Evolutionary conservation across 73 alveolate species (phyloP).

Genomic region (Tetrahymena malaccensis): DNA sequence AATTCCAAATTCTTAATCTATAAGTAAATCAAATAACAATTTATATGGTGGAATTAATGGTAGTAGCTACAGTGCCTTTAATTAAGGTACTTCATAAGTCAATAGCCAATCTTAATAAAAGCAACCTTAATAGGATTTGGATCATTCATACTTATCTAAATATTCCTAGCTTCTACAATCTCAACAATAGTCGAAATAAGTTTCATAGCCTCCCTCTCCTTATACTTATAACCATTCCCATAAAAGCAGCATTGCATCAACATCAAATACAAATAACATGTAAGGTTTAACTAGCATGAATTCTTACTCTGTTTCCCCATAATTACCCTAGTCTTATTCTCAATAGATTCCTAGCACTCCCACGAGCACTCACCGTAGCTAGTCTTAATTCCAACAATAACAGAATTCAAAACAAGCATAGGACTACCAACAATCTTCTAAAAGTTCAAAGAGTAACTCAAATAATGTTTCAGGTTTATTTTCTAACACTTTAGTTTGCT

Average conservation of each 20-base stretch:
- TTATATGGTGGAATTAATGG: not conserved
- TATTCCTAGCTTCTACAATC: not conserved
- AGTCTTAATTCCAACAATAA: not conserved
- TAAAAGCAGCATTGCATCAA: not conserved
- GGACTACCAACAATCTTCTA: not conserved
- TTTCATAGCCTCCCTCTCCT: not conserved
- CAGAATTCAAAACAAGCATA: not conserved
- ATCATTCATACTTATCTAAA: not conserved
- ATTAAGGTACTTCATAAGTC: not conserved
- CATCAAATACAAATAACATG: not conserved
- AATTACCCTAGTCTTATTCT: not conserved
- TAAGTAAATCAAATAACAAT: not conserved
- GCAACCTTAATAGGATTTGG: not conserved
- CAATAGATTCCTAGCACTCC: not conserved
- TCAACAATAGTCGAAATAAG: not conserved
- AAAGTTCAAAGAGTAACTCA: not conserved
- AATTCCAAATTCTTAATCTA: not conserved
- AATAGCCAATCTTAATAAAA: not conserved
- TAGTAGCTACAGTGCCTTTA: not conserved
- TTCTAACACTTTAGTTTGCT: not conserved
- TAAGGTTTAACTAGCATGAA: not conserved
- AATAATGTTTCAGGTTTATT: not conserved
- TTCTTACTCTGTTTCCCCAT: not conserved
- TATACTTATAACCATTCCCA: not conserved
- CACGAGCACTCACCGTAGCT: not conserved